Percentiles rank a stretch among this genome's conserved stretches.
Evolutionary conservation across 164 flowering plant species (phyloP).

Genomic region (Aristolochia contorta): DNA sequence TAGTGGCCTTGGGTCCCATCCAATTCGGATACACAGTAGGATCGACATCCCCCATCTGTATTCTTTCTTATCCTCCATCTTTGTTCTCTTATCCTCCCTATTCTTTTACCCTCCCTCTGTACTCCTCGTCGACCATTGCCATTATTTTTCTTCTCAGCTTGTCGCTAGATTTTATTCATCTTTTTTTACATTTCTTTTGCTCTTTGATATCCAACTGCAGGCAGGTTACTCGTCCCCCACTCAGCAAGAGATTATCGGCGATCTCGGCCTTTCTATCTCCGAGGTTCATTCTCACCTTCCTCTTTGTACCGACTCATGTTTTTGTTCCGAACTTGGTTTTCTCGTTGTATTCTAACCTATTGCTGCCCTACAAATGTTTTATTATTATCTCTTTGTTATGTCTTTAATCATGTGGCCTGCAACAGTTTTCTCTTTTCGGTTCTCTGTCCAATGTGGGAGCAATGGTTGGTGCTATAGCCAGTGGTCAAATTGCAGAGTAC

Average conservation of each 20-base stretch:
- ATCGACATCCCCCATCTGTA: not conserved
- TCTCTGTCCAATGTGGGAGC: conserved; percentile 69
- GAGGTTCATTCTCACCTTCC: conserved; percentile 27
- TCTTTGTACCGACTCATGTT: not conserved
- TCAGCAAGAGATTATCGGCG: conserved; percentile 39
- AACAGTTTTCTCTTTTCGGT: conserved; percentile 57
- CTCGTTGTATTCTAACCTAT: not conserved
- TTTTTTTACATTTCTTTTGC: not conserved
- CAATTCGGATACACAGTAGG: conserved; percentile 87
- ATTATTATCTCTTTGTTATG: conserved; percentile 1
- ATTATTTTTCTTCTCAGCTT: not conserved
- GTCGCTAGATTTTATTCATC: not conserved
- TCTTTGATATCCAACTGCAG: conserved; percentile 16
- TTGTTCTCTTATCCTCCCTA: no score
- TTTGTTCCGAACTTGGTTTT: not conserved
- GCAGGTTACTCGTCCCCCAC: conserved; percentile 66
- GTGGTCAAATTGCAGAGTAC: conserved; percentile 66
- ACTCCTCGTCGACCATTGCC: not conserved
- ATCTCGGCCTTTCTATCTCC: conserved; percentile 42
- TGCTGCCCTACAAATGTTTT: not conserved
- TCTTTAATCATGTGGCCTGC: not conserved
- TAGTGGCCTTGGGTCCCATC: conserved; percentile 83
- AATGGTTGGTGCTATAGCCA: conserved; percentile 74
- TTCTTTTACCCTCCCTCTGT: no score
- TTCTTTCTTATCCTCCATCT: not conserved